These are phyloP conservation scores for Xerocomellus amylosporus DNA, from an alignment of 768 basidiomycete genomes.

Conservation along the genomic window DNA sequence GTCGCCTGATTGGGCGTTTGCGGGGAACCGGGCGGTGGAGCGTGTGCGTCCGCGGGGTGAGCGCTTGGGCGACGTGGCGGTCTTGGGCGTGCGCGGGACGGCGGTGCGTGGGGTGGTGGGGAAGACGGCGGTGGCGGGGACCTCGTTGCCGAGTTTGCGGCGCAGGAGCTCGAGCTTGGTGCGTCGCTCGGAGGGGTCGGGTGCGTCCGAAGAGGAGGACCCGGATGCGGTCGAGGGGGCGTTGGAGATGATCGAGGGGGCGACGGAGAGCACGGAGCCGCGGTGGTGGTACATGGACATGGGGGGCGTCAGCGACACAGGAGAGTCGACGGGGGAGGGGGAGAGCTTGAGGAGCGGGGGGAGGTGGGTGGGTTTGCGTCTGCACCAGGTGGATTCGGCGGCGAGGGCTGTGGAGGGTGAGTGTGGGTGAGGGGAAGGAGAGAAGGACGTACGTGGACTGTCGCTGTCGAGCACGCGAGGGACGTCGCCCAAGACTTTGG, in stretches of 20 bases:
- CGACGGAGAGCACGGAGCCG: constrained; percentile 22
- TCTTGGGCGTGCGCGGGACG: constrained; percentile 6
- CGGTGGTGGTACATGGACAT: constrained; percentile 9
- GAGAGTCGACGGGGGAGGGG: constrained; percentile 3
- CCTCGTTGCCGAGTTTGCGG: constrained; percentile 58
- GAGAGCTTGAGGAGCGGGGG: constrained; percentile 25
- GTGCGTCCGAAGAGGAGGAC: constrained; percentile 27
- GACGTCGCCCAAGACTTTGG: constrained; percentile 54
- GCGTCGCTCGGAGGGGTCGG: constrained; percentile 41
- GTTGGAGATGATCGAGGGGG: constrained; percentile 18
- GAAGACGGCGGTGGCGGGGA: constrained; percentile 63
- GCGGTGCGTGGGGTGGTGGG: constrained; percentile 27
- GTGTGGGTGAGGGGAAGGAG: not conserved
- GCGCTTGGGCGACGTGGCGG: not conserved
- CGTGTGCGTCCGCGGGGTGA: constrained; percentile 1
- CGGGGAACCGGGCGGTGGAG: not conserved
- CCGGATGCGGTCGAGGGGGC: constrained; percentile 12
- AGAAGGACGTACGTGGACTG: not conserved
- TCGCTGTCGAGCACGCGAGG: constrained; percentile 52
- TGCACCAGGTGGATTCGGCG: constrained; percentile 21
- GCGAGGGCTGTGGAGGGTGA: not conserved
- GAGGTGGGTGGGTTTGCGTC: constrained; percentile 28
- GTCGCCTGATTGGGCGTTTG: constrained; percentile 16
- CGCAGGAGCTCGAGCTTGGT: constrained; percentile 64
- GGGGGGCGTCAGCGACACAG: not conserved